Conservation (phyloP, 1,284 basidiomycete genomes). For the Pyrrhoderma noxium region DNA sequence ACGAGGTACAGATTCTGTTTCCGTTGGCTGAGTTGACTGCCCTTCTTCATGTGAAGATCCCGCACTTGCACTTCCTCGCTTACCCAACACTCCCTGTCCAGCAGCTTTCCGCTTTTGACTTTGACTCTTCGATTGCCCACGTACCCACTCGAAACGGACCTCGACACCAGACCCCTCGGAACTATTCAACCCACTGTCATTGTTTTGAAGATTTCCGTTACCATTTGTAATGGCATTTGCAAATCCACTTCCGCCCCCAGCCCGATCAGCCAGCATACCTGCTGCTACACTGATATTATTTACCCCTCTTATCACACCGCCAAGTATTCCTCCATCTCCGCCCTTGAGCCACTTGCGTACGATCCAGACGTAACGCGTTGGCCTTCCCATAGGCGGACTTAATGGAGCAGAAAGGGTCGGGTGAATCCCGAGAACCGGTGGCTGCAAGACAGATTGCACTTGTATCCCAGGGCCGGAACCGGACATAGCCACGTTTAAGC, state of each 20-base stretch:
- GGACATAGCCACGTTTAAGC: conserved; percentile 12
- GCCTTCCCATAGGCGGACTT: conserved; percentile 36
- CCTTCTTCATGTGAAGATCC: conserved; percentile 1
- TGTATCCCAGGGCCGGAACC: conserved; percentile 11
- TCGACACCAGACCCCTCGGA: conserved; percentile 38
- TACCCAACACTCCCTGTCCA: conserved; percentile 7
- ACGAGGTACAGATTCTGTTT: not conserved
- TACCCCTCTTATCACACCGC: conserved; percentile 35
- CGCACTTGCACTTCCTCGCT: not conserved
- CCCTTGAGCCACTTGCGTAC: conserved; percentile 76
- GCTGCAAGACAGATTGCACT: conserved; percentile 33
- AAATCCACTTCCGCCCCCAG: conserved; percentile 21
- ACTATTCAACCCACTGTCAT: conserved; percentile 17
- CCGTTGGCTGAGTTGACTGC: not conserved
- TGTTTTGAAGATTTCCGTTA: not conserved
- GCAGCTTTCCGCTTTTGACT: conserved; percentile 18
- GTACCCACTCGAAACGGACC: conserved; percentile 69
- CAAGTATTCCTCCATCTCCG: conserved; percentile 32
- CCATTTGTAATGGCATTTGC: conserved; percentile 6
- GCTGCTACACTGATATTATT: conserved; percentile 18
- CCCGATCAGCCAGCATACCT: conserved; percentile 21
- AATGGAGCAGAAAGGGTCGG: conserved; percentile 40
- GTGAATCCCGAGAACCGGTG: conserved; percentile 59
- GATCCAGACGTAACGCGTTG: conserved; percentile 75
- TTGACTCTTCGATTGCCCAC: conserved; percentile 36